Base-by-base conservation (phyloP, 371 early-diverging fungal species). In the Mortierella polycephala region DNA sequence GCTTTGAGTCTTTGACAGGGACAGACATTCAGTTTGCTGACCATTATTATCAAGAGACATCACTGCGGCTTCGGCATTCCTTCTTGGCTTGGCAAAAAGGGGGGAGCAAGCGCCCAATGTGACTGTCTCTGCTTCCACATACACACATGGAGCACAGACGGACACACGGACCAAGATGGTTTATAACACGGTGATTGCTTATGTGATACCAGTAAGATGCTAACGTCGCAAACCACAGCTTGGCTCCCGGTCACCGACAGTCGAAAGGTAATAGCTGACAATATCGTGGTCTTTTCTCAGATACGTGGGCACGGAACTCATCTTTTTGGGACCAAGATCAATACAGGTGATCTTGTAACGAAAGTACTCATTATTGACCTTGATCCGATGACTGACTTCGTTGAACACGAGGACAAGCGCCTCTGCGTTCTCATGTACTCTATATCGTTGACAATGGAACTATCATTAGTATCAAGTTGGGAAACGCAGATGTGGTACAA, bases 291-390 rank as follows among this genome's bases (percentile, higher is more conserved):
- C 80, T 54, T 73, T 79, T 30, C 62, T 59, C 57, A 69, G 64
- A 49, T 79, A 68, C 64, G 30, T 64, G 39, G 80, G 80, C 1
- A 79, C 55, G 21, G 69, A 58, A 12, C 7, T 59, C 39, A 79
- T 67, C 57, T 73, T 79, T 55, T 73, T 79, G 42, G 80, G 80
- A 30, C 73, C 80, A 40, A 79, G 45, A 62, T 79, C 80, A 12
- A 79, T 69, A 62, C 73, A 79, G 40, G 60, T 66, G 57, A 79
- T 66, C 57, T 79, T 79, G 70, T 73, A 79, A 10, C 49, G 16
- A 50, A 62, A 79, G 46, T 45, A 54, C 42, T 62, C 47, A 40
- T 42, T 70, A 4, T 56, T 53, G 40, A 79, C 60, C 23, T 65
- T 59, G 45, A 79, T 69, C 20, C 39, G 49, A 20, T 57, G 74